Percentiles rank a stretch among this genome's conserved stretches.
Evolutionary conservation across 2,329 filamentous ascomycete genomes (phyloP).

Genomic region (Diaporthe batatas): DNA sequence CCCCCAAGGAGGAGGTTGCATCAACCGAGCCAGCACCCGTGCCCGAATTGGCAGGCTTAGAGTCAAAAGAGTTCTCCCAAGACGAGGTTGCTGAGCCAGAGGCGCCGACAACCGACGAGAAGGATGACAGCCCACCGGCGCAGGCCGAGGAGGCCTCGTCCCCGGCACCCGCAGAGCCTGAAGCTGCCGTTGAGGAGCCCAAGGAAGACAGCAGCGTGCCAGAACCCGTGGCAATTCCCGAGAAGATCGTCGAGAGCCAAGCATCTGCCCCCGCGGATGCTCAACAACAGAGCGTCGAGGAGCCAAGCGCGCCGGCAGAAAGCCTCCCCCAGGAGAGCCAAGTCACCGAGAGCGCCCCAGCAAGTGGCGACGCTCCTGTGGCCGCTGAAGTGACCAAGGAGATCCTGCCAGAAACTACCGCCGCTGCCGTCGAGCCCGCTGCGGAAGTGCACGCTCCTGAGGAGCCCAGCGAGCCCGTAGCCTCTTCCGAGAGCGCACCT

Average conservation of each 20-base stretch:
- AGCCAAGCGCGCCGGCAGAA: not conserved
- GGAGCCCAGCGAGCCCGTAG: not conserved
- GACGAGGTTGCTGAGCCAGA: constrained; percentile 4
- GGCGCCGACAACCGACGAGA: constrained; percentile 1
- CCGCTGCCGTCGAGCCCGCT: not conserved
- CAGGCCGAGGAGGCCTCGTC: not conserved
- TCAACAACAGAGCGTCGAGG: not conserved
- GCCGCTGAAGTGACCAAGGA: constrained; percentile 12
- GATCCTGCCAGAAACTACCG: not conserved
- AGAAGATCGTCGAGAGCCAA: not conserved
- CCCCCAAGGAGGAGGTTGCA: not conserved
- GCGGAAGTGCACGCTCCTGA: not conserved
- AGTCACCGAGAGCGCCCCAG: not conserved
- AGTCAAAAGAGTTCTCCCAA: constrained; percentile 9
- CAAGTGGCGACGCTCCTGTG: not conserved
- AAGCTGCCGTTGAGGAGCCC: not conserved
- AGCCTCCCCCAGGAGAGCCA: not conserved
- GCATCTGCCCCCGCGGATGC: not conserved
- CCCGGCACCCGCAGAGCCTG: not conserved
- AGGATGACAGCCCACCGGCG: not conserved
- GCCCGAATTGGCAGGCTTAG: constrained; percentile 3
- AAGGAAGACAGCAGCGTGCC: not conserved
- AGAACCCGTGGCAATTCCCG: not conserved
- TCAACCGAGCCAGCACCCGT: not conserved
- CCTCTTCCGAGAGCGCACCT: not conserved